Evolutionary conservation across 75 land plant genomes (phyloP).

Genomic region (Isoetes taiwanensis): DNA sequence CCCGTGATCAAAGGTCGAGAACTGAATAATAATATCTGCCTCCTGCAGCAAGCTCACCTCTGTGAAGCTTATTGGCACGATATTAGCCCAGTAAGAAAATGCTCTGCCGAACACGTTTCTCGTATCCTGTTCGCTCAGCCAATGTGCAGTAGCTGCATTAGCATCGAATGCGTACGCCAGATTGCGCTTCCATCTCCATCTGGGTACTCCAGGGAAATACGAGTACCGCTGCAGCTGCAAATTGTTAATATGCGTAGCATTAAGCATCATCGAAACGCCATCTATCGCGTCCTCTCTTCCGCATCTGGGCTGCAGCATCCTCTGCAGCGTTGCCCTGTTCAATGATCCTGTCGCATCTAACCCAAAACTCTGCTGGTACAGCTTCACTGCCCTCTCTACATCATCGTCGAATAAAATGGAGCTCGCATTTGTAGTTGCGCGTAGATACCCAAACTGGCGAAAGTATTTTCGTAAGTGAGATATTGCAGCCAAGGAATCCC

Average conservation of each 20-base stretch:
- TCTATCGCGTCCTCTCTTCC: conserved; percentile 34
- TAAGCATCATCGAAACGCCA: conserved; percentile 18
- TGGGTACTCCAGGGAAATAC: conserved; percentile 40
- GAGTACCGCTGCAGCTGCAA: conserved; percentile 13
- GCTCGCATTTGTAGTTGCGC: conserved; percentile 13
- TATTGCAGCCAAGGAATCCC: too few relatives aligned
- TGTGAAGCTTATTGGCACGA: conserved; percentile 36
- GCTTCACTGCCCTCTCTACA: conserved; percentile 24
- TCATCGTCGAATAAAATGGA: conserved; percentile 26
- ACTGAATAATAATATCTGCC: conserved; percentile 45
- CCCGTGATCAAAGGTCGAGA: conserved; percentile 38
- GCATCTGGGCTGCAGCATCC: conserved; percentile 34
- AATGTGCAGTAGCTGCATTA: neutral
- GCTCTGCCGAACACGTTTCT: conserved; percentile 29
- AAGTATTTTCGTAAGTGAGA: too few relatives aligned
- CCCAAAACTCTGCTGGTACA: conserved; percentile 37
- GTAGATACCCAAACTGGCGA: conserved; percentile 37
- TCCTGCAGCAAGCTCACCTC: conserved; percentile 3
- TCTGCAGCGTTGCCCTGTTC: conserved; percentile 20
- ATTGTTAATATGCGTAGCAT: conserved; percentile 5
- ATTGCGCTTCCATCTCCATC: conserved; percentile 17
- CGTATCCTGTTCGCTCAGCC: neutral
- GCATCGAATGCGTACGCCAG: conserved; percentile 37
- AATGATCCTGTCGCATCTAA: conserved; percentile 28
- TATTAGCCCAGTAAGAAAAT: conserved; percentile 39